A percentile compares a stretch with the other conserved stretches of the same genome.
Evolutionary conservation across 1,284 basidiomycete species (phyloP).

Genomic region (Irpex sp.): DNA sequence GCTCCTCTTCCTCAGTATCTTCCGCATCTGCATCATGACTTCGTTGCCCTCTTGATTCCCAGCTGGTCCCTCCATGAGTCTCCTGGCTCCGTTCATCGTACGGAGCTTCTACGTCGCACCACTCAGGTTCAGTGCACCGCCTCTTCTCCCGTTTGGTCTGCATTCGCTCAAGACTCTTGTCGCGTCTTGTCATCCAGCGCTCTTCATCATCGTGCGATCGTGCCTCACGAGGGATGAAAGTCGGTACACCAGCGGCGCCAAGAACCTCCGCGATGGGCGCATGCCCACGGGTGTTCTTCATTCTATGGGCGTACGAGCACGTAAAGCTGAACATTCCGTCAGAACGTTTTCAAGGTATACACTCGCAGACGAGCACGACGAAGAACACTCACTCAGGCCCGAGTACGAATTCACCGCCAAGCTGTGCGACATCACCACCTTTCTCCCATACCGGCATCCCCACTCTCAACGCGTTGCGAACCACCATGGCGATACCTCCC

Average conservation of each 20-base stretch:
- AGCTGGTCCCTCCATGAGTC: not conserved
- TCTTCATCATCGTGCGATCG: constrained; percentile 18
- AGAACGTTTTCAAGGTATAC: not conserved
- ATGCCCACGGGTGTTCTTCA: constrained; percentile 67
- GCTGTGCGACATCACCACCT: constrained; percentile 70
- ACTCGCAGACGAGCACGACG: not conserved
- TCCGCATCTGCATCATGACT: constrained; percentile 1
- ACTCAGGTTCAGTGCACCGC: constrained; percentile 12
- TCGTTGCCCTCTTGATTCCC: not conserved
- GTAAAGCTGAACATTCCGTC: constrained; percentile 35
- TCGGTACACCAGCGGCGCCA: constrained; percentile 46
- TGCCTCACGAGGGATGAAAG: constrained; percentile 3
- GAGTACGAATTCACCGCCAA: constrained; percentile 88
- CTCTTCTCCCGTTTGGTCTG: constrained; percentile 18
- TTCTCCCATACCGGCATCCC: constrained; percentile 77
- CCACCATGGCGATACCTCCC: constrained; percentile 63
- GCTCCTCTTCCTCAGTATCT: constrained; percentile 2
- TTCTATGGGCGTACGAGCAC: constrained; percentile 66
- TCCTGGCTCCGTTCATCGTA: not conserved
- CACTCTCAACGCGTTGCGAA: constrained; percentile 58
- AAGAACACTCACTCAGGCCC: constrained; percentile 56
- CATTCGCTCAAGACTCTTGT: constrained; percentile 20
- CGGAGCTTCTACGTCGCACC: not conserved
- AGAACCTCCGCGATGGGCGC: constrained; percentile 64
- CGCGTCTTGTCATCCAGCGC: constrained; percentile 22